phyloP scores from a whole-genome alignment of 768 basidiomycete species.

The Leccinum aurantiacum region DNA sequence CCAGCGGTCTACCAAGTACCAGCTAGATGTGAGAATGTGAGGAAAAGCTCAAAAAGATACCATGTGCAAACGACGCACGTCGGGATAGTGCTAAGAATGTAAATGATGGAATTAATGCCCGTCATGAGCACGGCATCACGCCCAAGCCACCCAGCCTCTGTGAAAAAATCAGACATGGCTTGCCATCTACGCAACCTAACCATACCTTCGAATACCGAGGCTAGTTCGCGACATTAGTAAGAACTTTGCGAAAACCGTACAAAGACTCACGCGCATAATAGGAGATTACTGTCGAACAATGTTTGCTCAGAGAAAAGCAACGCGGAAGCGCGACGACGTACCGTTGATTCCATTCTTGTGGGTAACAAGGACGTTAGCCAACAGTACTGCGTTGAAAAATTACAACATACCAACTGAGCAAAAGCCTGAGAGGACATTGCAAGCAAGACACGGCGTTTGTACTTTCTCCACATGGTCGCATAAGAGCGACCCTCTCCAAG shows the following conservation, averaged over 20 bases:
- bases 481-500: constrained; percentile 78
- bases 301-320: constrained; percentile 3
- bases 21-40: constrained; percentile 44
- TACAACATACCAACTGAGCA: constrained; percentile 77
- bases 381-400: not conserved
- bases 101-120: constrained; percentile 86
- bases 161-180: constrained; percentile 10
- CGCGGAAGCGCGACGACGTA: constrained; percentile 33
- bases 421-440: constrained; percentile 97
- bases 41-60: constrained; percentile 5
- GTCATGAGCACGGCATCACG: constrained; percentile 94
- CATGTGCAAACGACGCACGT: constrained; percentile 53
- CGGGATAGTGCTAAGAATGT: constrained; percentile 75
- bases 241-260: not conserved
- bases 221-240: constrained; percentile 37
- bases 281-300: constrained; percentile 68
- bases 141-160: constrained; percentile 95
- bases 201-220: constrained; percentile 88
- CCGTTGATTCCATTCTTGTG: constrained; percentile 91
- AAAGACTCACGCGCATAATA: constrained; percentile 82
- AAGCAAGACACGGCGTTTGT: constrained; percentile 83
- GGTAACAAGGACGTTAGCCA: constrained; percentile 4
- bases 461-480: constrained; percentile 79
- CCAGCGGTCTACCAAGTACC: constrained; percentile 93
- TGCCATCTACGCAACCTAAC: not conserved